phyloP scores from a whole-genome alignment of 2,329 filamentous ascomycete species.

The Penicillium sp. region DNA sequence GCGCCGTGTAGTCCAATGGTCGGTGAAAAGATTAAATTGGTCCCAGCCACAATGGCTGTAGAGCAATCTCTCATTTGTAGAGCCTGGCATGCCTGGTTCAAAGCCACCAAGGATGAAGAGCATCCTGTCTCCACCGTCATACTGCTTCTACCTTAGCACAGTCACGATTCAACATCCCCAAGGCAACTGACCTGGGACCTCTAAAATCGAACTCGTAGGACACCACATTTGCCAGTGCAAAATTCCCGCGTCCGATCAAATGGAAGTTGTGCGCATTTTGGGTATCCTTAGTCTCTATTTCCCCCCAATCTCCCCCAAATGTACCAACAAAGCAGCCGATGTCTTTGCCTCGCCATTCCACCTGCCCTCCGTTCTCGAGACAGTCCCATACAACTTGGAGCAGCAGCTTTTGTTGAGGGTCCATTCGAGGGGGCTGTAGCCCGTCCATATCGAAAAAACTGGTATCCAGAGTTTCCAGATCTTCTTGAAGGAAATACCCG shows the following conservation, averaged over 20 bases:
- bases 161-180: neutral
- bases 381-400: conserved; percentile 31
- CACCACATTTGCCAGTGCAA: conserved; percentile 13
- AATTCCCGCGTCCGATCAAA: conserved; percentile 2
- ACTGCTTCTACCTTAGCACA: conserved; percentile 6
- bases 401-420: conserved; percentile 31
- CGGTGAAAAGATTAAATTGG: conserved; percentile 29
- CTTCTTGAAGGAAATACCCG: conserved; percentile 27
- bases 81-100: conserved; percentile 24
- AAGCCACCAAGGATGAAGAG: conserved; percentile 38
- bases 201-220: conserved; percentile 27
- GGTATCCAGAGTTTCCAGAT: conserved; percentile 23
- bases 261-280: conserved; percentile 3
- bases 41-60: conserved; percentile 34
- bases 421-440: conserved; percentile 19
- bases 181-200: conserved; percentile 13
- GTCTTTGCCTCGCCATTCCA: conserved; percentile 26
- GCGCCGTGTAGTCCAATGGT: conserved; percentile 10
- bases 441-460: conserved; percentile 22
- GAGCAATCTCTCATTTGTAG: conserved; percentile 18
- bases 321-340: conserved; percentile 23
- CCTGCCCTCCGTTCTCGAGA: conserved; percentile 28
- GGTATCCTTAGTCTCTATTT: conserved; percentile 9
- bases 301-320: conserved; percentile 20
- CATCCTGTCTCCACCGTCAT: conserved; percentile 42